Evolutionary conservation across 805 yeast genomes (phyloP).

Genomic region (Geotrichum ghanense): DNA sequence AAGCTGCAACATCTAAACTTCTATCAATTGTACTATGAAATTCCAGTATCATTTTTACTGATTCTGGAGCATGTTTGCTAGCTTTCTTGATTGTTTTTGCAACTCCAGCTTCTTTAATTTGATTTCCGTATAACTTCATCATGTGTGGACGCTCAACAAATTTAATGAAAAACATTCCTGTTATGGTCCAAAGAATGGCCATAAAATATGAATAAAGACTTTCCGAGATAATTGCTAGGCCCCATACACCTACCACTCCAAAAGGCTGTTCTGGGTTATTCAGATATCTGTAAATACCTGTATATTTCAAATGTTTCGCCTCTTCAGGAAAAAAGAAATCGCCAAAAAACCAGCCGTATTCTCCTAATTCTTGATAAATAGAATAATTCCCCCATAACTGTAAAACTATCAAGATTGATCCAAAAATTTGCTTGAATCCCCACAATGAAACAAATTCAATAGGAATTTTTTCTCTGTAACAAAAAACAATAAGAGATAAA

Average conservation of each 20-base stretch:
- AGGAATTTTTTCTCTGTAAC: slow-evolving; percentile 17
- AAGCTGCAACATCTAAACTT: slow-evolving; percentile 28
- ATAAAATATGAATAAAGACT: slow-evolving; percentile 37
- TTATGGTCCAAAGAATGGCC: slow-evolving; percentile 53
- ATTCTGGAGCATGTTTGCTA: slow-evolving; percentile 17
- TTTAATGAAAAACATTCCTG: slow-evolving; percentile 54
- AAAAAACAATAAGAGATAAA: slow-evolving; percentile 35
- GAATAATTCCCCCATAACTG: slow-evolving; percentile 63
- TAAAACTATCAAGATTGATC: slow-evolving; percentile 40
- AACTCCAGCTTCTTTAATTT: slow-evolving; percentile 40
- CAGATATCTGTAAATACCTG: slow-evolving; percentile 71
- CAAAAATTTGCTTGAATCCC: slow-evolving; percentile 44
- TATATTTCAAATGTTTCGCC: slow-evolving; percentile 41
- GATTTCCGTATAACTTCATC: slow-evolving; percentile 62
- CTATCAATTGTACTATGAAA: slow-evolving; percentile 29
- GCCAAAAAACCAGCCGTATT: slow-evolving; percentile 86
- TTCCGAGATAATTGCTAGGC: slow-evolving; percentile 46
- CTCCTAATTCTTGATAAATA: slow-evolving; percentile 59
- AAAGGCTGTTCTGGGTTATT: slow-evolving; percentile 74
- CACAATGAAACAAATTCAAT: slow-evolving; percentile 28
- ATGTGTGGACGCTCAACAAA: slow-evolving; percentile 71
- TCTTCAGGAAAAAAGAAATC: slow-evolving; percentile 59
- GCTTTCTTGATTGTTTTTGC: slow-evolving; percentile 26
- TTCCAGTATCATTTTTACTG: slow-evolving; percentile 16
- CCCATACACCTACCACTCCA: slow-evolving; percentile 75